A percentile compares a stretch with the other conserved stretches of the same genome.
Evolutionary conservation across 2,329 filamentous ascomycete species (phyloP).

Genomic region (Mycosphaerella sp.): DNA sequence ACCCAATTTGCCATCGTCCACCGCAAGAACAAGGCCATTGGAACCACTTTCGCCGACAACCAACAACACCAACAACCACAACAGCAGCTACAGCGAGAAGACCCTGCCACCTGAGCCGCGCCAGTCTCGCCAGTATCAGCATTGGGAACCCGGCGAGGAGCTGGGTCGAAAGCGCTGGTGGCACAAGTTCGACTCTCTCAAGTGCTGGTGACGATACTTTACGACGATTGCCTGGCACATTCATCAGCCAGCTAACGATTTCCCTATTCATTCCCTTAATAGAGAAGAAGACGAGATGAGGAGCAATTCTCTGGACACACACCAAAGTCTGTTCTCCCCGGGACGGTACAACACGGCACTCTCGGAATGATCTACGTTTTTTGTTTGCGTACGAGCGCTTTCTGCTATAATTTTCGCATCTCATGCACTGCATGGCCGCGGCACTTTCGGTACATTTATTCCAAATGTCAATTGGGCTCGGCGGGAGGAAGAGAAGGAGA

Average conservation of each 20-base stretch:
- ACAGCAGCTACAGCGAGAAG: conserved; percentile 12
- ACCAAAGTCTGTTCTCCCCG: too few species aligned
- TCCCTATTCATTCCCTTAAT: neutral
- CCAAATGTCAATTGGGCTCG: neutral
- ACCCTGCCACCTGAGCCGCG: conserved; percentile 12
- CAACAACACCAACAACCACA: neutral
- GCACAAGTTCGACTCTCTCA: conserved; percentile 16
- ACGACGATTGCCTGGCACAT: neutral
- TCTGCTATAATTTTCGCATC: neutral
- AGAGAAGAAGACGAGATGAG: neutral
- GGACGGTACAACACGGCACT: neutral
- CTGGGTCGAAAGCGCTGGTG: conserved; percentile 18
- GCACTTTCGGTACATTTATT: neutral
- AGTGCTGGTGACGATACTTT: conserved; percentile 18
- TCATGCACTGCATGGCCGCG: neutral
- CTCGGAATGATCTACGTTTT: neutral
- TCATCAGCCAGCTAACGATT: neutral
- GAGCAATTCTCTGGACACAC: neutral
- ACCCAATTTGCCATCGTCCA: conserved; percentile 26
- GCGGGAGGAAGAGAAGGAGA: too few species aligned
- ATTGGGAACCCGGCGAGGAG: conserved; percentile 19
- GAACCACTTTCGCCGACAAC: conserved; percentile 19
- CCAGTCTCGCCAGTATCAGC: neutral
- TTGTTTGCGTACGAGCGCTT: neutral
- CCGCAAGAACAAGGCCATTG: conserved; percentile 26